phyloP scores from a whole-genome alignment of 257 asterid genomes.

The Scutellaria barbata region DNA sequence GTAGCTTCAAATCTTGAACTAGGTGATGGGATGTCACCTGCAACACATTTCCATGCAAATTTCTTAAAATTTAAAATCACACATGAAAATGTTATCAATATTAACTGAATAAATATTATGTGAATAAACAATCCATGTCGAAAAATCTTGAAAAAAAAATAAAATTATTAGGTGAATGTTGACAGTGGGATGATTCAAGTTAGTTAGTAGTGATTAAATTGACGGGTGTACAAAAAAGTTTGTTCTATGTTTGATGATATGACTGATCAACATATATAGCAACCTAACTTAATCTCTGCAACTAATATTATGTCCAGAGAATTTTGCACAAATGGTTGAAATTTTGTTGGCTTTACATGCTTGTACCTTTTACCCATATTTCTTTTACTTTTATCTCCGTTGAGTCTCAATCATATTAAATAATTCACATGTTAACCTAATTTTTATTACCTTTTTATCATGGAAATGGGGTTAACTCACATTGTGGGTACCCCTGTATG shows the following conservation, averaged over 20 bases:
- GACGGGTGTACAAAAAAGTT: constrained; percentile 15
- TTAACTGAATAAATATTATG: too few species aligned
- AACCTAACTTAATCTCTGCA: constrained; percentile 42
- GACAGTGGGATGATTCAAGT: constrained; percentile 36
- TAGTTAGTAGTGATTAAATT: constrained; percentile 43
- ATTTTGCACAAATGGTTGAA: constrained; percentile 40
- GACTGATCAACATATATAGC: constrained; percentile 39
- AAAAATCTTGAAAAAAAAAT: neutral
- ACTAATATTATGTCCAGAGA: constrained; percentile 36
- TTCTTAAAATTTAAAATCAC: too few species aligned
- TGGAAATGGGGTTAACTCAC: constrained; percentile 33
- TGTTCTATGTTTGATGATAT: constrained; percentile 23
- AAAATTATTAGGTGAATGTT: constrained; percentile 25
- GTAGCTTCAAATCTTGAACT: neutral
- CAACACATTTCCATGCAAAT: neutral
- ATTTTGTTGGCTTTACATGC: constrained; percentile 32
- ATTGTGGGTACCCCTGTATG: constrained; percentile 3
- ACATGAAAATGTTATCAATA: too few species aligned
- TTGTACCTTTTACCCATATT: constrained; percentile 38
- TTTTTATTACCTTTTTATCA: constrained; percentile 18
- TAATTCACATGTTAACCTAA: constrained; percentile 42
- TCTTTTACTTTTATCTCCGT: constrained; percentile 29
- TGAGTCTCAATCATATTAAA: constrained; percentile 49
- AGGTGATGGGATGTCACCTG: constrained; percentile 2
- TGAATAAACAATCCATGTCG: neutral